These are phyloP conservation scores for Grammothele lineata DNA, from an alignment of 768 basidiomycete species.

Conservation along the genomic window DNA sequence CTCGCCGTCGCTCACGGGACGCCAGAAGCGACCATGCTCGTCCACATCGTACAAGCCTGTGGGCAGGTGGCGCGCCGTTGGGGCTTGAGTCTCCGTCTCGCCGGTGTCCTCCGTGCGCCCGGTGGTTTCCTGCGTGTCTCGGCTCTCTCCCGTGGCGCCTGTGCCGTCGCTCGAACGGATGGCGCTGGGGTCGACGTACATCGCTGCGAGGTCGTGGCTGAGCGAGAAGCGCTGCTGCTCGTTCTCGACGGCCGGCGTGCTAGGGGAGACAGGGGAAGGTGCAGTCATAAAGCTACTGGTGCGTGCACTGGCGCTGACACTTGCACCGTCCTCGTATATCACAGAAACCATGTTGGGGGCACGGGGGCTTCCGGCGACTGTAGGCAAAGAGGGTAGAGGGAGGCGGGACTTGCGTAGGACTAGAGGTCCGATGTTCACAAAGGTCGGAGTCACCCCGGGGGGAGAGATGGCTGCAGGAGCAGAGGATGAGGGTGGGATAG, in stretches of 20 bases:
- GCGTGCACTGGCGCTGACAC: conserved; percentile 13
- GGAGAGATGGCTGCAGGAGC: too few species aligned
- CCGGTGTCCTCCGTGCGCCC: conserved; percentile 1
- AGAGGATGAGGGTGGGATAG: too few species aligned
- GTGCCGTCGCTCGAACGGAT: conserved; percentile 2
- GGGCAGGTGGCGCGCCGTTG: too few species aligned
- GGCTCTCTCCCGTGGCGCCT: conserved; percentile 1
- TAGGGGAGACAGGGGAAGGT: conserved; percentile 16
- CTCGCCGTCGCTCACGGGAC: too few species aligned
- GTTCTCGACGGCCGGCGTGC: conserved; percentile 14
- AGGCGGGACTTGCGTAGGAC: conserved; percentile 22
- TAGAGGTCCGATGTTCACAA: not conserved
- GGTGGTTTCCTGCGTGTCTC: conserved; percentile 3
- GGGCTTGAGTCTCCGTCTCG: not conserved
- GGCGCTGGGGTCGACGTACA: conserved; percentile 5
- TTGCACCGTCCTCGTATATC: conserved; percentile 27
- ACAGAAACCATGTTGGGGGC: conserved; percentile 24
- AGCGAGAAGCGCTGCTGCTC: conserved; percentile 4
- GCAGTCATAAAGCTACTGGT: conserved; percentile 34
- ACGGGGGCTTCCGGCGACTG: conserved; percentile 18
- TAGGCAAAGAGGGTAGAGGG: conserved; percentile 17
- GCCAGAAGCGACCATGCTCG: too few species aligned
- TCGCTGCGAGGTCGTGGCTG: conserved; percentile 9
- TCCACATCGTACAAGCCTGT: too few species aligned
- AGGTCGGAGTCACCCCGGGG: not conserved